Evolutionary conservation across 805 yeast species (phyloP).

Genomic region (Wickerhamomyces strasburgensis): DNA sequence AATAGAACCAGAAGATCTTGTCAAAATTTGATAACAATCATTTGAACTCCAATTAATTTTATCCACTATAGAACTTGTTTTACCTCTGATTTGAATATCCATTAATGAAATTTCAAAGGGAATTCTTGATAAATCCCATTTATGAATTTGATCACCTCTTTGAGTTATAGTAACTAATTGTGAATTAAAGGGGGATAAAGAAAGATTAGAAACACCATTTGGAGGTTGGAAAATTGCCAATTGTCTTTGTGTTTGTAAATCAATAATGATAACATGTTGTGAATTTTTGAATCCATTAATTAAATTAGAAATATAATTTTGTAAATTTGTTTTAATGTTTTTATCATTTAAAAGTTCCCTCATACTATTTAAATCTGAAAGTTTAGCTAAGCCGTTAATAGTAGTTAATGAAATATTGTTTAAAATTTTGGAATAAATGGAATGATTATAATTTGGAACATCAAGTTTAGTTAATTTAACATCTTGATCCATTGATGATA

Average conservation of each 20-base stretch:
- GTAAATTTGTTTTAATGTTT: slow-evolving; percentile 10
- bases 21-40: slow-evolving; percentile 43
- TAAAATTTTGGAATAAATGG: slow-evolving; percentile 29
- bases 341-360: slow-evolving; percentile 13
- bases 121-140: slow-evolving; percentile 57
- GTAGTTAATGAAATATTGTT: slow-evolving; percentile 47
- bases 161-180: slow-evolving; percentile 47
- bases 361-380: slow-evolving; percentile 35
- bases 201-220: slow-evolving; percentile 54
- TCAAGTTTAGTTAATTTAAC: slow-evolving; percentile 12
- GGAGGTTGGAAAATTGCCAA: slow-evolving; percentile 49
- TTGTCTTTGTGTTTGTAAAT: slow-evolving; percentile 36
- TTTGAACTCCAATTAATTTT: slow-evolving; percentile 50
- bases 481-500: background rate
- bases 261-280: slow-evolving; percentile 39
- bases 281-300: slow-evolving; percentile 20
- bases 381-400: slow-evolving; percentile 42
- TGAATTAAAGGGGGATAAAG: slow-evolving; percentile 58
- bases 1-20: slow-evolving; percentile 50
- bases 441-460: slow-evolving; percentile 18
- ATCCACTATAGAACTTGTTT: slow-evolving; percentile 49
- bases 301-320: slow-evolving; percentile 13
- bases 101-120: slow-evolving; percentile 46
- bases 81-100: slow-evolving; percentile 59
- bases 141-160: slow-evolving; percentile 58